Evolutionary conservation across 2,329 filamentous ascomycete species (phyloP).

Genomic region (Pseudogymnoascus sp.): DNA sequence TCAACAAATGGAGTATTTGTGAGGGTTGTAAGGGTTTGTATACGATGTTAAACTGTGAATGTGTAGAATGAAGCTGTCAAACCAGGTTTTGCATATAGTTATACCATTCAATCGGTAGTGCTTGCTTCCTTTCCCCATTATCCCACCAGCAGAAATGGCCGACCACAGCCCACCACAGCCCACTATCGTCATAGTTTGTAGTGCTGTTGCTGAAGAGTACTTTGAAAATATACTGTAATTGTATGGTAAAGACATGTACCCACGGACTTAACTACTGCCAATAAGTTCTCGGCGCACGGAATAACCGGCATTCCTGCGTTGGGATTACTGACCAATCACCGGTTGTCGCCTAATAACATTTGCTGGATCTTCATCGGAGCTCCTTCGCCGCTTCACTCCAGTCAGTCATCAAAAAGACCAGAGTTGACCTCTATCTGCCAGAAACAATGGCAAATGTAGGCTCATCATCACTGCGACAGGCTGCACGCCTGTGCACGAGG

Average conservation of each 20-base stretch:
- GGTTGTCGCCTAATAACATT: constrained; percentile 3
- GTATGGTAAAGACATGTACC: not conserved
- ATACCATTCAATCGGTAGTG: not conserved
- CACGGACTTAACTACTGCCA: not conserved
- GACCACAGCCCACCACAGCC: not conserved
- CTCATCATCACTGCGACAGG: constrained; percentile 26
- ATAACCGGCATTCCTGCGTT: not conserved
- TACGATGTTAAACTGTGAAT: not conserved
- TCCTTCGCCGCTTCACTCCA: constrained; percentile 1
- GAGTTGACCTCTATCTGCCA: not conserved
- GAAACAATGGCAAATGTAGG: constrained; percentile 23
- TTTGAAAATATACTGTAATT: not conserved
- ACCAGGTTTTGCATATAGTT: not conserved
- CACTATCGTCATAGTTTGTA: constrained; percentile 1
- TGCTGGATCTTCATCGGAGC: constrained; percentile 8
- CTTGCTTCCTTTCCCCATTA: not conserved
- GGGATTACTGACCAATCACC: constrained; percentile 6
- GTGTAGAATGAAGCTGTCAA: not conserved
- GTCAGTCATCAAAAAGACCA: constrained; percentile 9
- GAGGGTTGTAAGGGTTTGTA: not conserved
- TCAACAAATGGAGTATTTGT: not conserved
- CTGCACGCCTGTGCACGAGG: constrained; percentile 25
- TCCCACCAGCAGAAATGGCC: not conserved
- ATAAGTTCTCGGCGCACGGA: constrained; percentile 1
- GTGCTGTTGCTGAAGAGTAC: not conserved